Conservation (phyloP, 2,329 filamentous ascomycete species). For the Neonectria magnoliae region DNA sequence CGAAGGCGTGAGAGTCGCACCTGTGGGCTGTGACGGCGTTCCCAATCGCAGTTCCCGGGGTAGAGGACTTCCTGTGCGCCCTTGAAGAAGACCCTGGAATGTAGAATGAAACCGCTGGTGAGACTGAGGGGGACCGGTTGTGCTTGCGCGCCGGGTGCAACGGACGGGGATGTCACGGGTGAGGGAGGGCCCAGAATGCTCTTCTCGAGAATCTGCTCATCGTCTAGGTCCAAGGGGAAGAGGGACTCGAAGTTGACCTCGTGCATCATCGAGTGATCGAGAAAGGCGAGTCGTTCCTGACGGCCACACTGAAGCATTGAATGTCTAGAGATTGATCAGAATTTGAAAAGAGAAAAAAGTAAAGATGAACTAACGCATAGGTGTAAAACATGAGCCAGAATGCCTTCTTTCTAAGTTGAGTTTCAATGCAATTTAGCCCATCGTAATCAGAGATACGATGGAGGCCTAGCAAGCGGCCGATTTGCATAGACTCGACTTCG, state of each 20-base stretch:
- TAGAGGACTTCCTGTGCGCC: constrained; percentile 30
- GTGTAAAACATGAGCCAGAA: constrained; percentile 50
- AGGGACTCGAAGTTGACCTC: constrained; percentile 46
- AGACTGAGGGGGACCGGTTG: constrained; percentile 30
- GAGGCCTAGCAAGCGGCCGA: constrained; percentile 46
- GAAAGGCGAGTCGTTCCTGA: constrained; percentile 38
- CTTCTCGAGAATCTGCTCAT: constrained; percentile 45
- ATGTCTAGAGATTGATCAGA: constrained; percentile 25
- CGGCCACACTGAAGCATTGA: constrained; percentile 35
- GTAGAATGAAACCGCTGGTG: constrained; percentile 43
- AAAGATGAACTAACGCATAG: constrained; percentile 30
- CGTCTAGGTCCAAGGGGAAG: constrained; percentile 46
- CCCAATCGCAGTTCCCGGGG: constrained; percentile 26
- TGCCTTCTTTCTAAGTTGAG: constrained; percentile 49
- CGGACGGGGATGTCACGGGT: constrained; percentile 10
- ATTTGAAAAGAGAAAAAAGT: too few species aligned
- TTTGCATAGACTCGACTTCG: constrained; percentile 48
- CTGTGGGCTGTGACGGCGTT: constrained; percentile 14
- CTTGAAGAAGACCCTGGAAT: constrained; percentile 43
- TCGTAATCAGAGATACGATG: constrained; percentile 46
- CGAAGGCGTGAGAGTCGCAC: constrained; percentile 30
- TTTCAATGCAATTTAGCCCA: constrained; percentile 46
- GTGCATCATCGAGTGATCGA: constrained; percentile 42
- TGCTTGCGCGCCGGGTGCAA: not conserved
- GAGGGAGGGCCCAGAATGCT: constrained; percentile 18